These are phyloP conservation scores for Canariomyces notabilis DNA, from an alignment of 2,329 filamentous ascomycete genomes.

Conservation along the genomic window DNA sequence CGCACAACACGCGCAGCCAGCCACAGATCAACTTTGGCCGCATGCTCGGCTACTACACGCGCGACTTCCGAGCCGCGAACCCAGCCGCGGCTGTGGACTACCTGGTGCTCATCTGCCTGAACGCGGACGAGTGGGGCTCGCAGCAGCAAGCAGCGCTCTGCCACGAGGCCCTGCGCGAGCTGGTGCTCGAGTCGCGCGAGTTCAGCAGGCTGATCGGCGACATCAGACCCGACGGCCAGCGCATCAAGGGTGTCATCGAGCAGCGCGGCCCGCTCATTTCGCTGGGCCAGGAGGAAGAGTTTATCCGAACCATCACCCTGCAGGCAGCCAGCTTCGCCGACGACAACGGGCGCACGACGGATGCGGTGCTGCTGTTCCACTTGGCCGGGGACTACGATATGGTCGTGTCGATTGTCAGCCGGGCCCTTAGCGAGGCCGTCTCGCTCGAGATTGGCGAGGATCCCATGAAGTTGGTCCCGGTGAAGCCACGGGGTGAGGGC, in stretches of 20 bases:
- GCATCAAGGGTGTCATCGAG: slow-evolving; percentile 83
- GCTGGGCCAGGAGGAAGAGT: slow-evolving; percentile 72
- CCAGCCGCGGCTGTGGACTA: slow-evolving; percentile 91
- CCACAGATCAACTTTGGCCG: slow-evolving; percentile 91
- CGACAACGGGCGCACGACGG: slow-evolving; percentile 86
- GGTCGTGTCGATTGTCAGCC: slow-evolving; percentile 85
- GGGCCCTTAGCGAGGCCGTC: slow-evolving; percentile 83
- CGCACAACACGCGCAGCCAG: slow-evolving; percentile 60
- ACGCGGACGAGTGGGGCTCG: slow-evolving; percentile 58
- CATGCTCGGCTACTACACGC: slow-evolving; percentile 91
- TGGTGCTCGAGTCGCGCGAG: slow-evolving; percentile 93
- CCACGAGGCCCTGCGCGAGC: slow-evolving; percentile 86
- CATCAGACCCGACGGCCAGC: slow-evolving; percentile 76
- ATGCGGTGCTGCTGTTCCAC: slow-evolving; percentile 92
- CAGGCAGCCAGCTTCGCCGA: slow-evolving; percentile 91
- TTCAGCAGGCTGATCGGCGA: slow-evolving; percentile 93
- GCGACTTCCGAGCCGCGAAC: slow-evolving; percentile 88
- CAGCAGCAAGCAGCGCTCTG: slow-evolving; percentile 77
- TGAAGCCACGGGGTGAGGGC: slow-evolving; percentile 62
- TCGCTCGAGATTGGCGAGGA: slow-evolving; percentile 81
- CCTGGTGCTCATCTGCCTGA: slow-evolving; percentile 84
- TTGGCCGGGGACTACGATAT: slow-evolving; percentile 92
- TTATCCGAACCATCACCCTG: slow-evolving; percentile 85
- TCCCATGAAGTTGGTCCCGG: slow-evolving; percentile 69
- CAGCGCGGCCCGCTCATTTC: slow-evolving; percentile 77